These are phyloP conservation scores for Linum lewisii DNA, from an alignment of 345 rosid genomes.

Conservation along the genomic window DNA sequence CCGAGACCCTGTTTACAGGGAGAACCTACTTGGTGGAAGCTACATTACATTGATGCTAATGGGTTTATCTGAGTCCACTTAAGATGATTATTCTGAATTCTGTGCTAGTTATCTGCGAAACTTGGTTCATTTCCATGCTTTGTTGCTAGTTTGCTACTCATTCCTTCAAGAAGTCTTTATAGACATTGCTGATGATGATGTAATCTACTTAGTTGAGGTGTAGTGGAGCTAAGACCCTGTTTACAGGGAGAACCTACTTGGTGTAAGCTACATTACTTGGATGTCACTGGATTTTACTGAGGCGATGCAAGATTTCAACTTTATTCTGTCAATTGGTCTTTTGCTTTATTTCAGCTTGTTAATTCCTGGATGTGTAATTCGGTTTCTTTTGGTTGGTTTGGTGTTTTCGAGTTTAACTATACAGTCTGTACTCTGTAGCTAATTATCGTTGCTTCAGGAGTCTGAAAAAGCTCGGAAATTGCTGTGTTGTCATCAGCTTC, in stretches of 20 bases:
- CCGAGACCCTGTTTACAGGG: conserved; percentile 47
- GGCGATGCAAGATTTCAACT: conserved; percentile 19
- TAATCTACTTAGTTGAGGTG: too few relatives aligned
- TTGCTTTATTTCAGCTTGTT: neutral
- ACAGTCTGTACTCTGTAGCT: conserved; percentile 11
- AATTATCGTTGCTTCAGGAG: conserved; percentile 12
- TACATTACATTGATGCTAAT: conserved; percentile 23
- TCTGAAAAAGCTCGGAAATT: conserved; percentile 49
- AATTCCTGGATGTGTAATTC: too few relatives aligned
- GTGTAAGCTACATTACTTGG: conserved; percentile 30
- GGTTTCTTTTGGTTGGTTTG: too few relatives aligned
- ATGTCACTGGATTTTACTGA: conserved; percentile 39
- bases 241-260: conserved; percentile 52
- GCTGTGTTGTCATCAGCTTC: conserved; percentile 68
- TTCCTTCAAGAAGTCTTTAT: too few relatives aligned
- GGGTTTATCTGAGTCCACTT: conserved; percentile 44
- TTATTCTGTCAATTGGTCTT: neutral
- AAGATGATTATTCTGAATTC: too few relatives aligned
- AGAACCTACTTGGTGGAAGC: conserved; percentile 50
- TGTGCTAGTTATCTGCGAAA: too few relatives aligned
- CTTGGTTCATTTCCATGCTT: too few relatives aligned
- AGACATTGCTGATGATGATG: too few relatives aligned
- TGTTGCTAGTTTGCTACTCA: too few relatives aligned
- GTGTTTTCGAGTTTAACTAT: conserved; percentile 43
- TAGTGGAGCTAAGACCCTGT: too few relatives aligned